Evolutionary conservation across 2,329 filamentous ascomycete genomes (phyloP).

Genomic region (Stemphylium vesicarium): DNA sequence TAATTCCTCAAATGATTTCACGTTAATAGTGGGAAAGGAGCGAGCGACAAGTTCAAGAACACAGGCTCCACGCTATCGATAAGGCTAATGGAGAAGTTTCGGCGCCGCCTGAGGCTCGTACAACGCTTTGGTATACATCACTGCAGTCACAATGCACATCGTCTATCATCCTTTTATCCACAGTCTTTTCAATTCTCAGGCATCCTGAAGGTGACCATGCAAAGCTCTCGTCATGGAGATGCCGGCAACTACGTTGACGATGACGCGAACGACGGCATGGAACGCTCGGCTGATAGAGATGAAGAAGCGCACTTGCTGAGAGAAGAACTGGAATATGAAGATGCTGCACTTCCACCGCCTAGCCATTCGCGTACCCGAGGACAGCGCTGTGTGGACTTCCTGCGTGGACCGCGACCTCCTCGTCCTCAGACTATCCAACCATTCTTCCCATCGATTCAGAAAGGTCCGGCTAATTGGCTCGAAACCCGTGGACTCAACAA

Average conservation of each 20-base stretch:
- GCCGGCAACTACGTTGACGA: constrained; percentile 6
- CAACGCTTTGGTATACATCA: no score
- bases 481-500: constrained; percentile 55
- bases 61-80: no score
- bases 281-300: constrained; percentile 18
- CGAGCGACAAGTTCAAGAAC: no score
- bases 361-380: background rate
- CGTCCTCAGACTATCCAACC: constrained; percentile 53
- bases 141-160: background rate
- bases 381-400: constrained; percentile 35
- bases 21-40: no score
- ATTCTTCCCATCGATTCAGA: constrained; percentile 69
- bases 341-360: constrained; percentile 9
- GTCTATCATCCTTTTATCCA: background rate
- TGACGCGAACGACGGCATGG: constrained; percentile 13
- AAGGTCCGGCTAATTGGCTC: constrained; percentile 66
- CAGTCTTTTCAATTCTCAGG: background rate
- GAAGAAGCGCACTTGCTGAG: constrained; percentile 40
- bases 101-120: no score
- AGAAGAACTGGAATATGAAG: constrained; percentile 38
- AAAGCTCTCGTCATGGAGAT: background rate
- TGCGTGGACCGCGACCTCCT: constrained; percentile 53
- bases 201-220: constrained; percentile 3
- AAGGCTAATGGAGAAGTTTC: no score
- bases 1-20: no score